These are phyloP conservation scores for Nadsonia fulvescens DNA, from an alignment of 805 yeast species.

Conservation along the genomic window DNA sequence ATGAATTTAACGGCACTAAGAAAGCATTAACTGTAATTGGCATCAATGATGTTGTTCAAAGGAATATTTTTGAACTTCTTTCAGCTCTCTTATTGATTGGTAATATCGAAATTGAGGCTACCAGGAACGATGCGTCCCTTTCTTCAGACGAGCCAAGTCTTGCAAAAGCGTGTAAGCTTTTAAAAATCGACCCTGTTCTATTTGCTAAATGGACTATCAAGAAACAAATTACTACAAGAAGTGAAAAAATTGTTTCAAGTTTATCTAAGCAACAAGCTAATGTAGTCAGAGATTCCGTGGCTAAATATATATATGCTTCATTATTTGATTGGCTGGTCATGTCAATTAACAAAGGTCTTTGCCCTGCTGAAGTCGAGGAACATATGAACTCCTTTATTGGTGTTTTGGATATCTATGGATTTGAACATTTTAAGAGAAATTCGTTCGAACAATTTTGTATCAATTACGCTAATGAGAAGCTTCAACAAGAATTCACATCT, in stretches of 20 bases:
- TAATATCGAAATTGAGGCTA: constrained; percentile 70
- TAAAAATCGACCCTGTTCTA: constrained; percentile 54
- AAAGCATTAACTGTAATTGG: constrained; percentile 72
- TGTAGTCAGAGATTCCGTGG: constrained; percentile 92
- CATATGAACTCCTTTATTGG: constrained; percentile 68
- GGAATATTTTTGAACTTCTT: constrained; percentile 53
- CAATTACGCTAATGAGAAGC: constrained; percentile 89
- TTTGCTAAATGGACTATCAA: constrained; percentile 87
- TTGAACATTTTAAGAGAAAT: constrained; percentile 86
- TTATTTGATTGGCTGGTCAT: constrained; percentile 90
- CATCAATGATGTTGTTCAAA: constrained; percentile 37
- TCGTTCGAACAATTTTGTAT: constrained; percentile 96
- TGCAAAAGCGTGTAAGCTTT: constrained; percentile 62
- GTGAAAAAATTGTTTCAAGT: constrained; percentile 77
- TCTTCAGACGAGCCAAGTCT: constrained; percentile 76
- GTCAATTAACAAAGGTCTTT: constrained; percentile 63
- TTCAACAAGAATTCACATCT: constrained; percentile 94
- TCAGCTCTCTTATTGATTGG: constrained; percentile 88
- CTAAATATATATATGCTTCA: constrained; percentile 83
- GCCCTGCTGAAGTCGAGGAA: constrained; percentile 48
- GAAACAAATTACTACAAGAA: constrained; percentile 81
- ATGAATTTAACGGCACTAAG: constrained; percentile 58
- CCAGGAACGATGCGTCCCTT: constrained; percentile 67
- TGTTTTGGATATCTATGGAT: constrained; percentile 92
- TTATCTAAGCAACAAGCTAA: constrained; percentile 67